Evolutionary conservation across 2,329 filamentous ascomycete genomes (phyloP).

Genomic region (Curvularia eragrostidis): DNA sequence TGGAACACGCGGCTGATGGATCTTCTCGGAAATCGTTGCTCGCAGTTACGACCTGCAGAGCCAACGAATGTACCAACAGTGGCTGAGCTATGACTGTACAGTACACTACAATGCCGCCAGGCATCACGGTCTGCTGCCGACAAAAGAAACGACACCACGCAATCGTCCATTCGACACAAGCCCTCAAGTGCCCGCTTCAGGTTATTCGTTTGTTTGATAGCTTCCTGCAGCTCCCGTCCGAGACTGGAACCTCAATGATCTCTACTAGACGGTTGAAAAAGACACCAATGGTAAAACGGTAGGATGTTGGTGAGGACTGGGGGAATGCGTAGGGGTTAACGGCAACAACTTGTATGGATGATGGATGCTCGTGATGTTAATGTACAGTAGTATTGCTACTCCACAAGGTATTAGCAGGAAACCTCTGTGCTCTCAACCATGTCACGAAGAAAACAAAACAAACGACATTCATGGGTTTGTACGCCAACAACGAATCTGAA

Average conservation of each 20-base stretch:
- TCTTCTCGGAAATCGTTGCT: not conserved
- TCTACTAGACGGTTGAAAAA: conserved; percentile 3
- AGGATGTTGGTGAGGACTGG: not conserved
- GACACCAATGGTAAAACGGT: not conserved
- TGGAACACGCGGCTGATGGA: not conserved
- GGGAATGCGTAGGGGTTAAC: not conserved
- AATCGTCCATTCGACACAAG: conserved; percentile 2
- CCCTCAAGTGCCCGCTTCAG: conserved; percentile 1
- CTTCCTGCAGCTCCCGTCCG: not conserved
- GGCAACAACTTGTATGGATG: conserved; percentile 1
- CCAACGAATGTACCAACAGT: not conserved
- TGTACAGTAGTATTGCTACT: conserved; percentile 3
- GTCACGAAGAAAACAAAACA: not conserved
- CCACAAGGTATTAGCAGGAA: conserved; percentile 1
- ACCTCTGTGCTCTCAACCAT: not conserved
- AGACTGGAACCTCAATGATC: conserved; percentile 2
- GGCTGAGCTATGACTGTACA: not conserved
- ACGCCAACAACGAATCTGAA: not conserved
- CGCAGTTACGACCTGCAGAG: not conserved
- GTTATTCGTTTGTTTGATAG: conserved; percentile 4
- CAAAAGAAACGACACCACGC: not conserved
- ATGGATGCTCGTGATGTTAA: not conserved
- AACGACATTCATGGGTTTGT: not conserved
- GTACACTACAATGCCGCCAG: not conserved
- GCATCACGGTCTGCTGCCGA: not conserved